phyloP scores from a whole-genome alignment of 768 basidiomycete species.

The Myochromella boudieri region DNA sequence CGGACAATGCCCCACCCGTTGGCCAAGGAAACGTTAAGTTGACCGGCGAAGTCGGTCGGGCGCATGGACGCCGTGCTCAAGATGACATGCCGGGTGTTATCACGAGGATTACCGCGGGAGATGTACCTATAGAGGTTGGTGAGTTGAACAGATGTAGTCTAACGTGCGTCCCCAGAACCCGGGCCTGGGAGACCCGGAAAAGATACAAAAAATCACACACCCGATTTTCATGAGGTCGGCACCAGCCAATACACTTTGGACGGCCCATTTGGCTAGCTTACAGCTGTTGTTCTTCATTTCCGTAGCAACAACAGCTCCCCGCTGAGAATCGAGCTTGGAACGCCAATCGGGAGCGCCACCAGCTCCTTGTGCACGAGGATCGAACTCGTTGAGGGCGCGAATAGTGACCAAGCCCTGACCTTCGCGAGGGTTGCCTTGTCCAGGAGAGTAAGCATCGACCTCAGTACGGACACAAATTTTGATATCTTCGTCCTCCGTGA shows the following conservation, averaged over 20 bases:
- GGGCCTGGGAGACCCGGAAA: background rate
- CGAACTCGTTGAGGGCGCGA: slow-evolving; percentile 96
- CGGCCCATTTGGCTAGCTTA: slow-evolving; percentile 97
- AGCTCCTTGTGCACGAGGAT: slow-evolving; percentile 83
- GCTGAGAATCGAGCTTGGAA: slow-evolving; percentile 92
- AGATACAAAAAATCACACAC: slow-evolving; percentile 45
- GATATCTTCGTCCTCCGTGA: slow-evolving; percentile 89
- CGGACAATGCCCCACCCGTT: slow-evolving; percentile 99
- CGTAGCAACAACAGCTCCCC: slow-evolving; percentile 96
- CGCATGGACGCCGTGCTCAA: slow-evolving; percentile 94
- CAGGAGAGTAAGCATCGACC: slow-evolving; percentile 81
- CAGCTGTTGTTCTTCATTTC: slow-evolving; percentile 99
- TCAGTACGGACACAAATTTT: slow-evolving; percentile 93
- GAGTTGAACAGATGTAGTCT: slow-evolving; percentile 4
- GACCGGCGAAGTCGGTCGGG: slow-evolving; percentile 89
- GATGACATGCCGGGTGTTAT: slow-evolving; percentile 94
- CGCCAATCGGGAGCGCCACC: slow-evolving; percentile 99
- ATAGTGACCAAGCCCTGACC: slow-evolving; percentile 86
- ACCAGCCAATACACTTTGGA: slow-evolving; percentile 92
- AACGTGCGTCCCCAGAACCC: background rate
- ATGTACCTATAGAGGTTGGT: slow-evolving; percentile 67
- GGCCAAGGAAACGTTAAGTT: slow-evolving; percentile 91
- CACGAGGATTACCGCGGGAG: slow-evolving; percentile 90
- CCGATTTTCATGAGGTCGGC: slow-evolving; percentile 98
- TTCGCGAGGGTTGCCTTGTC: slow-evolving; percentile 60